phyloP scores from a whole-genome alignment of 208 protist species.

The Angomonas ambiguus region DNA sequence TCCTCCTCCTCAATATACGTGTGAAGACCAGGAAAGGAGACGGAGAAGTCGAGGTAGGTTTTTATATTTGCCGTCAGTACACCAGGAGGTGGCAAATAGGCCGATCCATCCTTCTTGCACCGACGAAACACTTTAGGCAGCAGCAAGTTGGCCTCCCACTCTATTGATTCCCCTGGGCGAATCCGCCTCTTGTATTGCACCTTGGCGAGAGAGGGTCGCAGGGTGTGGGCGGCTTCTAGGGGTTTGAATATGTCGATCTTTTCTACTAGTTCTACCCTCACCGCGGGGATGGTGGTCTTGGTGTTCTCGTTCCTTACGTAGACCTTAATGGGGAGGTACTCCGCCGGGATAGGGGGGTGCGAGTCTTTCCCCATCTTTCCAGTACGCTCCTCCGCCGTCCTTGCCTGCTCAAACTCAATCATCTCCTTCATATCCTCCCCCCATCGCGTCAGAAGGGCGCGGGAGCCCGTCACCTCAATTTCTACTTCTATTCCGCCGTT shows the following conservation, averaged over 20 bases:
- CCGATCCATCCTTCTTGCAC: conserved; percentile 12
- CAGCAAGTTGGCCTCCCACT: conserved; percentile 30
- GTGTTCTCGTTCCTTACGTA: conserved; percentile 42
- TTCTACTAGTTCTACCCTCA: conserved; percentile 50
- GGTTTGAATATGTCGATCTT: conserved; percentile 54
- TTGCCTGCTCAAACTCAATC: neutral
- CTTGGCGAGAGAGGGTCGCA: conserved; percentile 34
- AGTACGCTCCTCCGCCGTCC: neutral
- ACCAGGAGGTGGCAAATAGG: conserved; percentile 37
- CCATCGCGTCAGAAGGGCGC: conserved; percentile 34
- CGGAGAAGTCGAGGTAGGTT: conserved; percentile 33
- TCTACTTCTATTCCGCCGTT: conserved; percentile 44
- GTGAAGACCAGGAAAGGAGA: conserved; percentile 44
- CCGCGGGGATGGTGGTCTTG: conserved; percentile 20
- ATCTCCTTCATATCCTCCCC: conserved; percentile 13
- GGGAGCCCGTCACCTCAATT: conserved; percentile 42
- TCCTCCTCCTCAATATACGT: conserved; percentile 58
- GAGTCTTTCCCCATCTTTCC: neutral
- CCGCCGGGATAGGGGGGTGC: conserved; percentile 26
- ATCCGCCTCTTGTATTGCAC: conserved; percentile 49
- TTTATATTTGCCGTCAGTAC: conserved; percentile 49
- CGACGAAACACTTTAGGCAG: conserved; percentile 45
- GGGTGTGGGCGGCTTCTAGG: conserved; percentile 31
- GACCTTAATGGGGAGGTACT: conserved; percentile 36
- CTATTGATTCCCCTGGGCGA: conserved; percentile 30